phyloP scores from a whole-genome alignment of 768 basidiomycete species.

The Tulasnella sp. region DNA sequence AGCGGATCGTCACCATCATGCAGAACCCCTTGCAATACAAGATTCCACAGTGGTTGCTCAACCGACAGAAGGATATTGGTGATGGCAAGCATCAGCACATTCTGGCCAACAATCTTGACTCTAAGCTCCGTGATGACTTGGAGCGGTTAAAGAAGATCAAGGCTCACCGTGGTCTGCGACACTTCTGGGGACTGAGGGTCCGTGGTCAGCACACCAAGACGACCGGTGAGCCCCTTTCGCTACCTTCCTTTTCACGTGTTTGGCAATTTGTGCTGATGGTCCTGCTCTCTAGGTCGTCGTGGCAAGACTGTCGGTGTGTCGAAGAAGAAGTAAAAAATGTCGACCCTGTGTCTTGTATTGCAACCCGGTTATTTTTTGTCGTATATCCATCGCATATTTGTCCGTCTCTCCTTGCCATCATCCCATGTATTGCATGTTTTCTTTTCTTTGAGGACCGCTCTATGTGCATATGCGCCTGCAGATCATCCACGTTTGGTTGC shows the following conservation, averaged over 20 bases:
- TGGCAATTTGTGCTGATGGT: constrained; percentile 2
- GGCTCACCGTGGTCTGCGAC: constrained; percentile 90
- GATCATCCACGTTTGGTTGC: not conserved
- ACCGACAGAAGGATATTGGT: constrained; percentile 97
- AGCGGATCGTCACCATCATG: constrained; percentile 98
- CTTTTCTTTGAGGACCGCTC: not conserved
- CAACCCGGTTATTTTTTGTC: constrained; percentile 7
- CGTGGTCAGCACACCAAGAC: constrained; percentile 99
- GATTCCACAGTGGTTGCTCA: constrained; percentile 99
- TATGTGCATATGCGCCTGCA: not conserved
- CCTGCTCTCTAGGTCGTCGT: constrained; percentile 67
- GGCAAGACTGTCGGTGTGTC: constrained; percentile 97
- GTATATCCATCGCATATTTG: not conserved
- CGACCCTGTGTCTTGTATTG: not conserved
- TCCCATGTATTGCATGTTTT: constrained; percentile 17
- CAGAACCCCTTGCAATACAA: constrained; percentile 99
- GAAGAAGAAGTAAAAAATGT: constrained; percentile 60
- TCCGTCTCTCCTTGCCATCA: constrained; percentile 9
- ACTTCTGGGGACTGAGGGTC: constrained; percentile 93
- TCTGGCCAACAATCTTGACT: constrained; percentile 94
- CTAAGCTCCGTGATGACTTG: constrained; percentile 96
- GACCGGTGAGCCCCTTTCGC: constrained; percentile 64
- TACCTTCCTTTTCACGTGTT: not conserved
- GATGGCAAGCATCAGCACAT: constrained; percentile 98
- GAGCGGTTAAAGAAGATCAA: constrained; percentile 99